phyloP scores from a whole-genome alignment of 2,329 filamentous ascomycete species.

The Xylaria sp. region DNA sequence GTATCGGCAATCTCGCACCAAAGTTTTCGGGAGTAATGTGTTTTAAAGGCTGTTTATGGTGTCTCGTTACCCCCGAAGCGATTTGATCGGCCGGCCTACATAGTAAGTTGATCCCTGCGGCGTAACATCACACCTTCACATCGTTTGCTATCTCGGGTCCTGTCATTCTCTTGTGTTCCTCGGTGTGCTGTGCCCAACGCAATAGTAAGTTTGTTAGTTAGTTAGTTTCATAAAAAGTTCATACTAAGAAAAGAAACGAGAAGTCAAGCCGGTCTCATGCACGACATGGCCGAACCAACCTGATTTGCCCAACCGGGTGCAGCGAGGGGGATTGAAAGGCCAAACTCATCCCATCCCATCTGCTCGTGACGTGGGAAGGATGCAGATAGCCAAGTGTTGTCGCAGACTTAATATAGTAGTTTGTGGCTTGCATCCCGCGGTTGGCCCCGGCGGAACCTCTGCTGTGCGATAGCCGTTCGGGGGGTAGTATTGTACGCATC shows the following conservation, averaged over 20 bases:
- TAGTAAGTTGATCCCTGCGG: slow-evolving; percentile 35
- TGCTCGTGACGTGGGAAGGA: slow-evolving; percentile 25
- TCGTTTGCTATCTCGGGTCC: slow-evolving; percentile 27
- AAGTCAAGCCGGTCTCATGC: not conserved
- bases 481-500: slow-evolving; percentile 23
- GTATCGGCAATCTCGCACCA: slow-evolving; percentile 42
- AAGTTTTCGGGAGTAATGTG: slow-evolving; percentile 37
- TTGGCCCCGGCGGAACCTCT: slow-evolving; percentile 29
- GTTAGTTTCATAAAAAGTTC: not conserved
- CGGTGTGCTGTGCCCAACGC: slow-evolving; percentile 8
- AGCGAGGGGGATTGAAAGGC: slow-evolving; percentile 15
- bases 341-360: slow-evolving; percentile 23
- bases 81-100: slow-evolving; percentile 39
- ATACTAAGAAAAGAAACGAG: slow-evolving; percentile 20
- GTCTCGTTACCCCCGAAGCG: slow-evolving; percentile 35
- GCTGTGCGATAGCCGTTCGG: slow-evolving; percentile 37
- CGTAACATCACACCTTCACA: slow-evolving; percentile 34
- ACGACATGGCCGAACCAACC: slow-evolving; percentile 18
- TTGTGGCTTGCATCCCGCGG: slow-evolving; percentile 40
- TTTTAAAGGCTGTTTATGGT: slow-evolving; percentile 30
- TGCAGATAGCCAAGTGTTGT: slow-evolving; percentile 30
- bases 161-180: slow-evolving; percentile 29
- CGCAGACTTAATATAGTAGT: slow-evolving; percentile 36
- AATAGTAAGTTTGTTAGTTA: not conserved
- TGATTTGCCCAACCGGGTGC: not conserved